Evolutionary conservation across 2,329 filamentous ascomycete genomes (phyloP), one percentile per base, ranked within the genome.

Genomic region (Fusarium mangiferae): DNA sequence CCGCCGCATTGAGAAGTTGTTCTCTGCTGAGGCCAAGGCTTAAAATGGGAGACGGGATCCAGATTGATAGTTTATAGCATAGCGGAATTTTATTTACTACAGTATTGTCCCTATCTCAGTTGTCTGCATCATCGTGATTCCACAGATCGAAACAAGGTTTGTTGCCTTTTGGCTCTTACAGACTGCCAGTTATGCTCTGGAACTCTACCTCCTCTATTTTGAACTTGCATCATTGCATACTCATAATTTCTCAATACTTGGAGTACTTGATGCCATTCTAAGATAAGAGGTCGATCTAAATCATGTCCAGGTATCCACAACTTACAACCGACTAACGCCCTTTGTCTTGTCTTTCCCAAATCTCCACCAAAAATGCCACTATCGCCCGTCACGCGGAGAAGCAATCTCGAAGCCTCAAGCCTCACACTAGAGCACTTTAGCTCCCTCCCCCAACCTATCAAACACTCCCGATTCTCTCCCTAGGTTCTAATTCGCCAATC

Each of bases 1-100:
- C 38, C 67, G 69, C 20, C 67, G 78, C 10, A 79, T 79, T 30
- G 76, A 75, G 26, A 76, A 77, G 36, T 30, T 79, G n/a, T 77
- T 75, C 62, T 12, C 49, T n/a, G 10, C 54, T 18, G 73, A 49
- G 18, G 4, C 65, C 0, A 69, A 69, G 44, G 59, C 26, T 30
- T 70, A 24, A 36, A 36, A 20, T 22, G 10, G n/a, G 7, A 14
- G 18, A 11, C 17, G 14, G 20, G 1, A n/a, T 18, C 1, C 7
- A 39, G 12, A 45, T 26, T 68, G 26, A 45, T 24, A 39, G 41
- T 22, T n/a, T n/a, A 57, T 48, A 68, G 66, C 66, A 68, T 56
- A 68, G 56, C 65, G 66, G 20, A 44, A 5, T 36, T 26, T 41
- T 7, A 45, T 44, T 49, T 33, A 30, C 28, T 17, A 44, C 11